Conservation (phyloP, 176 grass and related monocot genomes). For the Dendrocalamus sinicus region DNA sequence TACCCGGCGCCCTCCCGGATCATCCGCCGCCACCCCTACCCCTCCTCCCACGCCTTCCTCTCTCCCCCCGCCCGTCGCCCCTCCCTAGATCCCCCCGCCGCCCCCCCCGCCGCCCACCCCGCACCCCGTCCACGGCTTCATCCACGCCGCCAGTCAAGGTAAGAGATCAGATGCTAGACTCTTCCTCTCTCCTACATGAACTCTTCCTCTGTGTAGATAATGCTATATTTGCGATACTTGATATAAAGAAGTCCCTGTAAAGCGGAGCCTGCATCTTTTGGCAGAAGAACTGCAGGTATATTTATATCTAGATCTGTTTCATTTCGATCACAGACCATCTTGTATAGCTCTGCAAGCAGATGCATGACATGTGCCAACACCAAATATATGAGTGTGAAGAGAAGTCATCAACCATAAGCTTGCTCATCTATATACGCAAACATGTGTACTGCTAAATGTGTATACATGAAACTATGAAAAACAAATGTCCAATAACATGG, state of each 20-base stretch:
- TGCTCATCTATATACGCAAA: slow-evolving; percentile 11
- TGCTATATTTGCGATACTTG: no score
- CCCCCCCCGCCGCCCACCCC: no score
- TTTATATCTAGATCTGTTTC: slow-evolving; percentile 83
- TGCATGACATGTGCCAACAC: neutral
- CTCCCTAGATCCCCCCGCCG: no score
- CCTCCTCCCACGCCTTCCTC: no score
- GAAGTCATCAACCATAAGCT: neutral
- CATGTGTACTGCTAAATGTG: neutral
- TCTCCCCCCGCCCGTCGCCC: no score
- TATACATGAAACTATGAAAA: slow-evolving; percentile 21
- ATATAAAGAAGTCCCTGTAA: slow-evolving; percentile 57
- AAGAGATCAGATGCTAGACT: no score
- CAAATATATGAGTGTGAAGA: neutral
- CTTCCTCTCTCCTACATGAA: no score
- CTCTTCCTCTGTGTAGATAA: no score
- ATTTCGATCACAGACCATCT: slow-evolving; percentile 91
- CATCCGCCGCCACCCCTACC: no score
- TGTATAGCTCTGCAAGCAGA: slow-evolving; percentile 83
- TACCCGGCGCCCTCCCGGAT: no score
- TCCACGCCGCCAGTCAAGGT: no score
- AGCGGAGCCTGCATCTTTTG: slow-evolving; percentile 75
- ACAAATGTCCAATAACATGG: slow-evolving; percentile 16
- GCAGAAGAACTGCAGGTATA: slow-evolving; percentile 90
- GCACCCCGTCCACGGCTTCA: no score